Evolutionary conservation across 306 rosid species (phyloP).

Genomic region (Delonix regia): DNA sequence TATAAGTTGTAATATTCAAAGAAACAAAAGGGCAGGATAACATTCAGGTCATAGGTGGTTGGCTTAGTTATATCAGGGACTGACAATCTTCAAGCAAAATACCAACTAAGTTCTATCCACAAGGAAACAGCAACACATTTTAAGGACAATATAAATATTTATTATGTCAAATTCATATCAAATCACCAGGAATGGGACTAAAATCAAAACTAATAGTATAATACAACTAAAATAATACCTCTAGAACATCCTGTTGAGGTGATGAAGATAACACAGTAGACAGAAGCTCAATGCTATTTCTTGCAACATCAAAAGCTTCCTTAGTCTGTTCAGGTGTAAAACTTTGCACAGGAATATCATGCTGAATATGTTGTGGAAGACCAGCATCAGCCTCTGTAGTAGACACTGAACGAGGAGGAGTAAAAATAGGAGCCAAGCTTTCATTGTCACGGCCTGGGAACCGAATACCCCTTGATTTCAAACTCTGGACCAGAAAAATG

Average conservation of each 20-base stretch:
- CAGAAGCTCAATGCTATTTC: constrained; percentile 94
- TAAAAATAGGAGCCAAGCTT: constrained; percentile 94
- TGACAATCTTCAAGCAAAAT: background rate
- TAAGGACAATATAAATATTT: background rate
- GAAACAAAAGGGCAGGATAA: background rate
- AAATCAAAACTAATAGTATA: constrained; percentile 4
- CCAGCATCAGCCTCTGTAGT: constrained; percentile 56
- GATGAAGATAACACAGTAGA: constrained; percentile 87
- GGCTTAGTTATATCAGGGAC: background rate
- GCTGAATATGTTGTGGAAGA: constrained; percentile 57
- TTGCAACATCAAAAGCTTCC: constrained; percentile 96
- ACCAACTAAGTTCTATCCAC: background rate
- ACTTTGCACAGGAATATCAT: constrained; percentile 58
- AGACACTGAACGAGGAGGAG: constrained; percentile 76
- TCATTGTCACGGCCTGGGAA: constrained; percentile 98
- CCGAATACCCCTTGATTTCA: constrained; percentile 86
- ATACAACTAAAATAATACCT: constrained; percentile 53
- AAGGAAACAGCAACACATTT: background rate
- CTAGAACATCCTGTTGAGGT: constrained; percentile 77
- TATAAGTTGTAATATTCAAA: background rate
- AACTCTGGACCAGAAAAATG: constrained; percentile 60
- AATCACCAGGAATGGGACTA: background rate
- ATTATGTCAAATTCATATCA: background rate
- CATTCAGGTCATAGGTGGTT: background rate
- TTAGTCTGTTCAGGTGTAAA: constrained; percentile 77